Percentiles rank a stretch among this genome's conserved stretches.
These are phyloP conservation scores for Dimocarpus longan DNA, from an alignment of 345 rosid species.

Conservation along the genomic window DNA sequence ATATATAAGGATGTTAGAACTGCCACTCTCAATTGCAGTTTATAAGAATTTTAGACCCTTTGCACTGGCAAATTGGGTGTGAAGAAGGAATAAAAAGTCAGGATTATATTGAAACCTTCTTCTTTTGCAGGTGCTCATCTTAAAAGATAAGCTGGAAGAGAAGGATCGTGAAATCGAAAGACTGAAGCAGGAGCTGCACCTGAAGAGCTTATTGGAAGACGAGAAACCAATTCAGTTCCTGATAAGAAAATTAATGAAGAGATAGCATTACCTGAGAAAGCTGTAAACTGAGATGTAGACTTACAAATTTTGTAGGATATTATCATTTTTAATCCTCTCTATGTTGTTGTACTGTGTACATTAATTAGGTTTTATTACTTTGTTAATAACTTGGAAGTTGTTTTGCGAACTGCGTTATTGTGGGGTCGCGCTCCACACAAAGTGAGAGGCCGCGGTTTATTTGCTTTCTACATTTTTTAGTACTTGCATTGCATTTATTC, in stretches of 20 bases:
- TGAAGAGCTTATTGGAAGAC: conserved; percentile 28
- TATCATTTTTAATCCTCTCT: neutral
- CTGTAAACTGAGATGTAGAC: conserved; percentile 20
- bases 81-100: neutral
- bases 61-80: neutral
- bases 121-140: conserved; percentile 56
- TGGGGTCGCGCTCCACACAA: too few species aligned
- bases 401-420: neutral
- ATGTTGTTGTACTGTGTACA: conserved; percentile 34
- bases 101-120: neutral
- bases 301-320: conserved; percentile 29
- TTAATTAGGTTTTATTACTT: conserved; percentile 10
- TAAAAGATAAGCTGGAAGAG: conserved; percentile 76
- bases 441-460: neutral
- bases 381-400: conserved; percentile 13
- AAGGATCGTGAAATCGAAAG: conserved; percentile 54
- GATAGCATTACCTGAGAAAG: conserved; percentile 25
- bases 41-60: neutral
- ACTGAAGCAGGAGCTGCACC: conserved; percentile 49
- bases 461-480: neutral
- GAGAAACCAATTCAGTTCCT: conserved; percentile 33
- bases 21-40: neutral
- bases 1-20: neutral
- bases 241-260: conserved; percentile 35
- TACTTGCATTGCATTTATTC: neutral